Base-by-base conservation (phyloP, 2,329 filamentous ascomycete genomes). In the Alternaria angustiovoidea region DNA sequence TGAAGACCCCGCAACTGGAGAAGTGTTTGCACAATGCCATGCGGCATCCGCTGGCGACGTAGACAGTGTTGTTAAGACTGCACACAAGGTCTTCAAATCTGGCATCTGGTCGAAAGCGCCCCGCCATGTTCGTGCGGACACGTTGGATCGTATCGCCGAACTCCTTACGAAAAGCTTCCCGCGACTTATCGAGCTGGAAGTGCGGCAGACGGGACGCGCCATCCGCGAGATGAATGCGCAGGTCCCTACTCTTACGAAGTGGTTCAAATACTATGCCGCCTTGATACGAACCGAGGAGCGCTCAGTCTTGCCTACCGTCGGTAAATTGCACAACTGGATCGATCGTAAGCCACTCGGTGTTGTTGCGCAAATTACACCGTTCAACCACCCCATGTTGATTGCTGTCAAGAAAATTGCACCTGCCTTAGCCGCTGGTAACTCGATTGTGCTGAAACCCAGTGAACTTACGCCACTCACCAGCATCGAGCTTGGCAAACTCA, bases 191-290 rank as follows among this genome's bases (percentile, higher is more conserved):
- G 75, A 80, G 8, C 81, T 91, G 4, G 90, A 92, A 74, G 87
- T 90, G 7, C 80, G 76, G 34, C 89, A 92, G 75, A 92, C 89
- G 0, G 90, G 90, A 3, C 86, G 89, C 0, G 86, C 87, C 0
- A 81, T 89, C 28, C 86, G 89, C 26, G 90, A 92, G 74, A 91
- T 92, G 88, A 82, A 84, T 49, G 88, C 89, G 1, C 90, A 92
- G 72, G 85, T 90, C 5, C 86, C 87, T 0, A 87, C 86, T 0
- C 81, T 92, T 0, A 84, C 88, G 1, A 86, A 87, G 43, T 92
- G 89, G 89, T 88, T 92, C 77, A 87, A 86, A 61, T 92, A 92
- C 79, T 92, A 89, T 69, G 88, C 89, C 2, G 83, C 88, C 0
- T 72, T 91, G 1, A 82, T 90, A 32, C 85, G 89, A n/a, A 88